A percentile compares a stretch with the other conserved stretches of the same genome.
These are phyloP conservation scores for Bipolaris gigantea DNA, from an alignment of 2,329 filamentous ascomycete genomes.

Conservation along the genomic window DNA sequence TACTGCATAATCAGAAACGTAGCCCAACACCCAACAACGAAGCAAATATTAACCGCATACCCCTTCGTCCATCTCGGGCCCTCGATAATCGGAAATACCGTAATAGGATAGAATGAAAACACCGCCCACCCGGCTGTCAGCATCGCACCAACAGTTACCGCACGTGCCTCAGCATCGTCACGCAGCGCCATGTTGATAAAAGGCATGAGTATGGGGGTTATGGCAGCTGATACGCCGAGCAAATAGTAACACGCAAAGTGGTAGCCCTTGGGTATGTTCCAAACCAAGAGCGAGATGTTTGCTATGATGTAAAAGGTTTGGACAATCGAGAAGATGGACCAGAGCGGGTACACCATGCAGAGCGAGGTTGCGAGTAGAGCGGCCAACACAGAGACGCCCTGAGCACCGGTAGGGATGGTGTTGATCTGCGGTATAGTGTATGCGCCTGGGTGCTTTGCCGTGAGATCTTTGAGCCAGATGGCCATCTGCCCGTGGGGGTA, in stretches of 20 bases:
- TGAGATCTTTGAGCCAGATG: conserved; percentile 56
- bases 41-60: conserved; percentile 53
- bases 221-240: conserved; percentile 39
- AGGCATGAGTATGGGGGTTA: conserved; percentile 43
- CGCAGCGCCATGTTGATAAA: conserved; percentile 44
- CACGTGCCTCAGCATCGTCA: conserved; percentile 53
- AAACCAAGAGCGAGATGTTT: conserved; percentile 52
- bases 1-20: conserved; percentile 47
- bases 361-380: conserved; percentile 56
- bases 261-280: conserved; percentile 53
- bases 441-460: conserved; percentile 31
- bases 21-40: conserved; percentile 51
- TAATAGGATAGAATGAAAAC: conserved; percentile 41
- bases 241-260: conserved; percentile 44
- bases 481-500: conserved; percentile 56
- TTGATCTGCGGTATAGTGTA: conserved; percentile 56
- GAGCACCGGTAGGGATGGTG: conserved; percentile 53
- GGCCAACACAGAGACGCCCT: conserved; percentile 53
- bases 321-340: conserved; percentile 52
- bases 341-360: conserved; percentile 55
- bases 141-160: conserved; percentile 55
- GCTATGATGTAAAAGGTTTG: conserved; percentile 49
- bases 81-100: conserved; percentile 41
- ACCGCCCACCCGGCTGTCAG: conserved; percentile 42
- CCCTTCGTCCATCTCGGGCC: conserved; percentile 53